Base-by-base conservation (phyloP, 345 rosid genomes). In the Kernera saxatilis region DNA sequence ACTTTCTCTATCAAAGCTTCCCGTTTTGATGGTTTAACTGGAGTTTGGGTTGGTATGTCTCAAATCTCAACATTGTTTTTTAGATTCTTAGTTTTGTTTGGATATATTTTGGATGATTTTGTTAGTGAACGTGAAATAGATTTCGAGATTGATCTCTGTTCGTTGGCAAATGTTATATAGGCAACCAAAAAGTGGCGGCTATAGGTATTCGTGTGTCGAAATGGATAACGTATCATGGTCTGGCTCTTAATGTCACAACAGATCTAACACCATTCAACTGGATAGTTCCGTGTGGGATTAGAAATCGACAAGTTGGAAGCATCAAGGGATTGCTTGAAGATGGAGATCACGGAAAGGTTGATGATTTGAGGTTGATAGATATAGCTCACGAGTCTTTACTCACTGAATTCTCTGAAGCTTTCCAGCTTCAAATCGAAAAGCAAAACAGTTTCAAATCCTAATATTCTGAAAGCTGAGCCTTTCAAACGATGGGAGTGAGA, bases 281-380 rank as follows among this genome's bases (percentile, higher is more conserved):
- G 87, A 92, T 92, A 71, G 86, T 86, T 51, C 96, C 96, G 2
- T 92, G 96, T 56, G 96, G 96, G 50, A 82, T 92, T 67, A 81
- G 70, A 65, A 77, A 86, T 60, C 82, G 82, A 30, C 79, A 58
- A 60, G 98, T 92, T 4, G 96, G 98, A 74, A 92, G 88, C 81
- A 66, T 89, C 27, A 84, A 82, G 78, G 67, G 71, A 2, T 71
- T 87, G 78, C 71, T 82, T 8, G 67, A 69, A 58, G 78, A 54
- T 9, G 48, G 19, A 33, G 59, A n/a, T 17, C 25, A 25, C 11
- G 29, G 23, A 18, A 45, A 63, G 35, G 40, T 25, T 0, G 52
- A 73, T 30, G 86, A 83, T 72, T 27, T 21, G 11, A 50, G 77
- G 45, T 62, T 86, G 70, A 65, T 91, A 8, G 77, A 86, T 32